A percentile compares a stretch with the other conserved stretches of the same genome.
Conservation (phyloP, 306 rosid species). For the peach (Prunus persica) region Prunus_persica_NCBIv2 NC_034014.1:7947001-7947500, state of each 20-base stretch:
- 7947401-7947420: background rate
- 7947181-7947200: too few relatives aligned
- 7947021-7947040: background rate
- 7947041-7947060: background rate
- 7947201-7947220: rapidly evolving
- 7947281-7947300: too few relatives aligned
- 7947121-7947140: background rate
- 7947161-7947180: too few relatives aligned
- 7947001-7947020: background rate
- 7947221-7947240: too few relatives aligned
- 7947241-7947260: too few relatives aligned
- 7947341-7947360: too few relatives aligned
- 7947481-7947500: background rate
- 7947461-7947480: constrained; percentile 12
- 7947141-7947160: too few relatives aligned
- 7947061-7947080: background rate
- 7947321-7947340: too few relatives aligned
- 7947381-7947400: background rate
- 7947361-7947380: background rate
- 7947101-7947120: background rate
- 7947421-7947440: background rate
- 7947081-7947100: too few relatives aligned
- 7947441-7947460: constrained; percentile 11
- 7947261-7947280: too few relatives aligned
- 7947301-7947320: too few relatives aligned